phyloP scores from a whole-genome alignment of 1,139 yeast genomes.

The Barnettozyma hawaiiensis region DNA sequence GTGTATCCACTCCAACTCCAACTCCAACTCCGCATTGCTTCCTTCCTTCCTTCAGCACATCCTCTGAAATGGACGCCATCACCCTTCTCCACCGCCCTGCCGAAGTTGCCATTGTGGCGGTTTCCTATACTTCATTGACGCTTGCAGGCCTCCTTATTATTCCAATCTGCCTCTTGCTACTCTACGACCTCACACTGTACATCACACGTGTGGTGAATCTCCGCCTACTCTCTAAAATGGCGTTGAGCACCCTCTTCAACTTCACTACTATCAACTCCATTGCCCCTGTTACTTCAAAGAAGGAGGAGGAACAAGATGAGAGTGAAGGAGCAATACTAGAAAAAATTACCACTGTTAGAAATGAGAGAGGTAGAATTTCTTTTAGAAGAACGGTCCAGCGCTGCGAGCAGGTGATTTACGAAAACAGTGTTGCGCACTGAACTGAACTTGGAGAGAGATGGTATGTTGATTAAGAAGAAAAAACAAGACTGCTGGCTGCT shows the following conservation, averaged over 20 bases:
- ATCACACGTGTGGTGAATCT: slow-evolving; percentile 7
- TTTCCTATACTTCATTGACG: slow-evolving; percentile 2
- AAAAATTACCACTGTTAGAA: slow-evolving; percentile 4
- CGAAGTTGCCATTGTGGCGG: not conserved
- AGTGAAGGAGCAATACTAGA: not conserved
- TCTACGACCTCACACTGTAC: slow-evolving; percentile 9
- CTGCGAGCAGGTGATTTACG: slow-evolving; percentile 10
- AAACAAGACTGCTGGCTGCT: no score
- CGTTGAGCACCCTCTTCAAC: slow-evolving; percentile 7
- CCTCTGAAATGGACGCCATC: not conserved
- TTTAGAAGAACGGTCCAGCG: slow-evolving; percentile 9
- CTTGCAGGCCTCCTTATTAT: slow-evolving; percentile 6
- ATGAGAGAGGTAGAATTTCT: slow-evolving; percentile 8
- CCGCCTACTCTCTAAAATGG: slow-evolving; percentile 3
- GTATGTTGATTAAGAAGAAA: not conserved
- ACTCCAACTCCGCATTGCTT: not conserved
- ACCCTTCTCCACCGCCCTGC: not conserved
- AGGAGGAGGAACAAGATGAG: not conserved
- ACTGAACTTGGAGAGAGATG: not conserved
- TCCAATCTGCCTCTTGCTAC: slow-evolving; percentile 8
- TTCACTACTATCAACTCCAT: slow-evolving; percentile 1
- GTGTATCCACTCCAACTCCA: not conserved
- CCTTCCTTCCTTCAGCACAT: not conserved
- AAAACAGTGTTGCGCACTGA: slow-evolving; percentile 9
- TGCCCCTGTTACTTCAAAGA: not conserved